A percentile compares a stretch with the other conserved stretches of the same genome.
phyloP scores from a whole-genome alignment of 345 rosid genomes.

The Turnera subulata region DNA sequence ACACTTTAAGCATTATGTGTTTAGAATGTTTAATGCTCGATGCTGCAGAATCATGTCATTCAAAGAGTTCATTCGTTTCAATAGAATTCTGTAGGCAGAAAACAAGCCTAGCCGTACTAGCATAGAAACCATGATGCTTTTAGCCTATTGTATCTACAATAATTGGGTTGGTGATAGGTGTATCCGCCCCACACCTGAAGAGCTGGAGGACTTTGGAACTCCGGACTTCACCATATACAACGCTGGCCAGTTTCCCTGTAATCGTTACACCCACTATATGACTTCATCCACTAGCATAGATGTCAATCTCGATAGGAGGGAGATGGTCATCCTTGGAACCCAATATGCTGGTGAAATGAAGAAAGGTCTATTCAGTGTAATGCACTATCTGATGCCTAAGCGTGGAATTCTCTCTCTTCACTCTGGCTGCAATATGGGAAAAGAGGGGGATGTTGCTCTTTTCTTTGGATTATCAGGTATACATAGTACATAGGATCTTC shows the following conservation, averaged over 20 bases:
- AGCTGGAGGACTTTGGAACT: conserved; percentile 93
- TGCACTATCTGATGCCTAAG: conserved; percentile 99
- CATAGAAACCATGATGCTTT: conserved; percentile 22
- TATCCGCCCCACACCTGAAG: conserved; percentile 90
- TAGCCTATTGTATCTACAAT: conserved; percentile 31
- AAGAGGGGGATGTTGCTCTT: conserved; percentile 98
- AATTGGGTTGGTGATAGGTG: conserved; percentile 83
- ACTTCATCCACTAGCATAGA: conserved; percentile 97
- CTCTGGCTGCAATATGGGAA: conserved; percentile 98
- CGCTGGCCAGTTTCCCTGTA: conserved; percentile 98
- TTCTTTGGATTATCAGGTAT: conserved; percentile 98
- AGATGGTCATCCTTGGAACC: conserved; percentile 97
- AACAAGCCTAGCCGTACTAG: too few species aligned
- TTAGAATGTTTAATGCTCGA: background rate
- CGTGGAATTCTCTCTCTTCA: conserved; percentile 88
- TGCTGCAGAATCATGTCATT: background rate
- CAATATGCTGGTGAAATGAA: conserved; percentile 99
- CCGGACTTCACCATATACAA: conserved; percentile 98
- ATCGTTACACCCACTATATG: conserved; percentile 97
- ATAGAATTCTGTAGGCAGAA: background rate
- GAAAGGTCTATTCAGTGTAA: conserved; percentile 94
- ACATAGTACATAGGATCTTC: conserved; percentile 26
- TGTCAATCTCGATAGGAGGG: conserved; percentile 84
- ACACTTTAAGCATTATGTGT: background rate
- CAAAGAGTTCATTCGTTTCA: background rate